These are phyloP conservation scores for Chaetomium cochliodes DNA, from an alignment of 495 filamentous ascomycete genomes.

Conservation along the genomic window DNA sequence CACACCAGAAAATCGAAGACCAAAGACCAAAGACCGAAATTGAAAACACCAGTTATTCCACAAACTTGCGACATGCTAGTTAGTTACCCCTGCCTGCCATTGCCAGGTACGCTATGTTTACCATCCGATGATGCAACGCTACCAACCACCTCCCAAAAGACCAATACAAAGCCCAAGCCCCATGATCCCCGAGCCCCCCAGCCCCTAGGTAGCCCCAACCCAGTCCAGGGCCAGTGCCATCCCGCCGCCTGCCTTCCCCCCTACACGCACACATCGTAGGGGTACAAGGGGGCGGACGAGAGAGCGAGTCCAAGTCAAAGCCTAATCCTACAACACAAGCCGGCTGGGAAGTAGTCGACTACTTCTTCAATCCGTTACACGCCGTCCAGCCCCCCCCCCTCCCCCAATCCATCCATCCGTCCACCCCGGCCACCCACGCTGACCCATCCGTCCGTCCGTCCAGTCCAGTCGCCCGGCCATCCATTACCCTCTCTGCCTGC, in stretches of 20 bases:
- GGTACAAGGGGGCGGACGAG: too few species aligned
- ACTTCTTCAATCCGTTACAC: background rate
- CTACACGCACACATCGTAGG: too few species aligned
- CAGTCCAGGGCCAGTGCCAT: too few species aligned
- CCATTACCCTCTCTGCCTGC: background rate
- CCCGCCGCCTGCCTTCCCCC: too few species aligned
- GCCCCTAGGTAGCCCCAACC: background rate
- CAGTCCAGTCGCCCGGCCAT: background rate
- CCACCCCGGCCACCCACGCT: background rate
- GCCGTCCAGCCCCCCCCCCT: too few species aligned
- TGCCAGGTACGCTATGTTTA: background rate
- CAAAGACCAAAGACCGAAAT: too few species aligned
- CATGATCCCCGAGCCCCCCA: background rate
- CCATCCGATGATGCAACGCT: background rate
- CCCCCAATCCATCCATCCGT: background rate
- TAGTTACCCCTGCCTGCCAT: background rate
- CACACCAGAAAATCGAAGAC: background rate
- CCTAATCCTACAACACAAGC: too few species aligned
- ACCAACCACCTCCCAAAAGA: background rate
- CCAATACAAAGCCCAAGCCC: background rate
- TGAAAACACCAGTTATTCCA: background rate
- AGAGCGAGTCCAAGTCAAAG: too few species aligned
- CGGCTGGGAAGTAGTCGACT: background rate
- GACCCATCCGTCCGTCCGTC: background rate
- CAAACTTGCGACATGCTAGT: background rate